Conservation (phyloP, 345 rosid species). For the Camelina neglecta region DNA sequence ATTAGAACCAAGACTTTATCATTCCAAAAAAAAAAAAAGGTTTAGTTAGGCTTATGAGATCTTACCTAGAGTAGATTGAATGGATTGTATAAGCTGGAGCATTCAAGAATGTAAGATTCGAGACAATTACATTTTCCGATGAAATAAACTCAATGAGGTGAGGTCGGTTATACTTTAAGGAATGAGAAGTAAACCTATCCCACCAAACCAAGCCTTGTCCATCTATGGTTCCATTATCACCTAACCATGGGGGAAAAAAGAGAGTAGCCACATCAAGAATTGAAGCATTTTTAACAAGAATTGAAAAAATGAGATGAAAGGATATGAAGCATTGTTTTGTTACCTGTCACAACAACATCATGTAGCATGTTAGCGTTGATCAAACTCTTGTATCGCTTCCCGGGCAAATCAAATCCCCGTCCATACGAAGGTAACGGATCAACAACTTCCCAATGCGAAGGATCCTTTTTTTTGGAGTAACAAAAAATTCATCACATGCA, state of each 20-base stretch:
- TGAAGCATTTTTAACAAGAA: neutral
- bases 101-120: conserved; percentile 60
- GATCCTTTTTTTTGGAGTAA: conserved; percentile 46
- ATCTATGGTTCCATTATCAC: conserved; percentile 73
- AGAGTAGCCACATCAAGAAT: neutral
- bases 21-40: neutral
- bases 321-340: neutral
- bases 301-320: neutral
- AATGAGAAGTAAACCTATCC: conserved; percentile 53
- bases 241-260: conserved; percentile 33
- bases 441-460: conserved; percentile 52
- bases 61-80: conserved; percentile 70
- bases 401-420: conserved; percentile 54
- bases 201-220: conserved; percentile 82
- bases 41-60: neutral
- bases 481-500: neutral
- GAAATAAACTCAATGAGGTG: conserved; percentile 59
- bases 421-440: conserved; percentile 66
- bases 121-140: conserved; percentile 50
- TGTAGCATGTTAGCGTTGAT: conserved; percentile 51
- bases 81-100: conserved; percentile 71
- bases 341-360: conserved; percentile 63
- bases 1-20: neutral
- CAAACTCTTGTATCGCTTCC: conserved; percentile 55
- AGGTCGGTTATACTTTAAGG: conserved; percentile 56